A percentile compares a stretch with the other conserved stretches of the same genome.
phyloP scores from a whole-genome alignment of 805 yeast genomes.

The Kazachstania kunashirensis region DNA sequence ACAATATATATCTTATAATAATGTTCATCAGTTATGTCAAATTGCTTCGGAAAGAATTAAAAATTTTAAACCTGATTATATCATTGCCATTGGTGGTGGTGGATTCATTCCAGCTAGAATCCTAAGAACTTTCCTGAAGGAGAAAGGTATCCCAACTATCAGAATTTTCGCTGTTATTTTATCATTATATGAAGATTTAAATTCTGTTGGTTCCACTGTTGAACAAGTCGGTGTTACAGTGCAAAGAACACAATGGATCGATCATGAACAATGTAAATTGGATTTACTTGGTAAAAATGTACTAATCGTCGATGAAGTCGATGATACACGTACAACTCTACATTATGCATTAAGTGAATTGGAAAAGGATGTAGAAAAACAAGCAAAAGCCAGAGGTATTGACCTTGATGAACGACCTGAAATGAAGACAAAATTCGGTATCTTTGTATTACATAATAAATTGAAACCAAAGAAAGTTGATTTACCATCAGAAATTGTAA shows the following conservation, averaged over 20 bases:
- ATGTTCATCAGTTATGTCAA: slow-evolving; percentile 68
- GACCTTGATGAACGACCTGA: slow-evolving; percentile 35
- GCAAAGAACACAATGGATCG: slow-evolving; percentile 76
- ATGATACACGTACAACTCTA: slow-evolving; percentile 76
- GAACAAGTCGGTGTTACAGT: slow-evolving; percentile 60
- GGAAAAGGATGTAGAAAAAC: slow-evolving; percentile 58
- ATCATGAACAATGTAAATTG: slow-evolving; percentile 50
- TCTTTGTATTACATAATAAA: slow-evolving; percentile 74
- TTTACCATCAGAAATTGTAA: slow-evolving; percentile 53
- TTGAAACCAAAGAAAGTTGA: slow-evolving; percentile 62
- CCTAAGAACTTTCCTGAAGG: slow-evolving; percentile 83
- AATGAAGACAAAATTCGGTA: slow-evolving; percentile 52
- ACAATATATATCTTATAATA: slow-evolving; percentile 71
- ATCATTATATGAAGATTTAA: slow-evolving; percentile 80
- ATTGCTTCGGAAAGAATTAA: slow-evolving; percentile 52
- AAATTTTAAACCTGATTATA: slow-evolving; percentile 72
- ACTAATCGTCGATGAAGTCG: slow-evolving; percentile 74
- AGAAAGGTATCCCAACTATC: slow-evolving; percentile 77
- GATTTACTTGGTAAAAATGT: slow-evolving; percentile 61
- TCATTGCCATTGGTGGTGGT: slow-evolving; percentile 96
- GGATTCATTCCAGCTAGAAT: slow-evolving; percentile 97
- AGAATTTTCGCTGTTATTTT: slow-evolving; percentile 92
- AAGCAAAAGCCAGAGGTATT: slow-evolving; percentile 44
- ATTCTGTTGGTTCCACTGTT: slow-evolving; percentile 44
- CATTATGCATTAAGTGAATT: slow-evolving; percentile 71